phyloP scores from a whole-genome alignment of 257 asterid species.

The Cruciata laevipes region DNA sequence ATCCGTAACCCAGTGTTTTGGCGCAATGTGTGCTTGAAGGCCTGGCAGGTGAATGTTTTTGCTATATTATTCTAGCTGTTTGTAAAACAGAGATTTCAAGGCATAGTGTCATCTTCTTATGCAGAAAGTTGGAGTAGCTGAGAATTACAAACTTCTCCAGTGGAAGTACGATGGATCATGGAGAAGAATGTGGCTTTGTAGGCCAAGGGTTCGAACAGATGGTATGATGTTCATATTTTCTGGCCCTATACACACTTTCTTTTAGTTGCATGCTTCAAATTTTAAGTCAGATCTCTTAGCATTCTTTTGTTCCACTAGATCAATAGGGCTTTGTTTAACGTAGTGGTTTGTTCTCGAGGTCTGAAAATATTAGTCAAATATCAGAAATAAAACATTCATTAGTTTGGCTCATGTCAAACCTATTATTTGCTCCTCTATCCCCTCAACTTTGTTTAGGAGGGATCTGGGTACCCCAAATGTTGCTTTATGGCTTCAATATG shows the following conservation, averaged over 20 bases:
- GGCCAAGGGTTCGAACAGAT: constrained; percentile 93
- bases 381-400: background rate
- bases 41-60: constrained; percentile 69
- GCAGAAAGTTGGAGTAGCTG: constrained; percentile 58
- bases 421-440: background rate
- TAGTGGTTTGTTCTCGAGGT: background rate
- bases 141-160: constrained; percentile 66
- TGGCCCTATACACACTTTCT: background rate
- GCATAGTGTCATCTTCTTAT: background rate
- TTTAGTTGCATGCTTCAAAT: background rate
- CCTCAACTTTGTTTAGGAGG: background rate
- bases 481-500: background rate
- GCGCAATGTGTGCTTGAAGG: constrained; percentile 86
- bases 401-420: background rate
- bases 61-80: constrained; percentile 3
- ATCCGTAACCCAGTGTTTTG: constrained; percentile 89
- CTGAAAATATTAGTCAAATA: constrained; percentile 3
- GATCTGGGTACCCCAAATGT: constrained; percentile 2
- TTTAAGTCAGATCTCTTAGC: background rate
- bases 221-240: constrained; percentile 33
- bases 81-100: background rate
- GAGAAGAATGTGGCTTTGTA: constrained; percentile 96
- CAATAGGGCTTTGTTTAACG: background rate
- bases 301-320: background rate
- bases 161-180: constrained; percentile 74